These are phyloP conservation scores for Linum trigynum DNA, from an alignment of 345 rosid genomes.

Conservation along the genomic window DNA sequence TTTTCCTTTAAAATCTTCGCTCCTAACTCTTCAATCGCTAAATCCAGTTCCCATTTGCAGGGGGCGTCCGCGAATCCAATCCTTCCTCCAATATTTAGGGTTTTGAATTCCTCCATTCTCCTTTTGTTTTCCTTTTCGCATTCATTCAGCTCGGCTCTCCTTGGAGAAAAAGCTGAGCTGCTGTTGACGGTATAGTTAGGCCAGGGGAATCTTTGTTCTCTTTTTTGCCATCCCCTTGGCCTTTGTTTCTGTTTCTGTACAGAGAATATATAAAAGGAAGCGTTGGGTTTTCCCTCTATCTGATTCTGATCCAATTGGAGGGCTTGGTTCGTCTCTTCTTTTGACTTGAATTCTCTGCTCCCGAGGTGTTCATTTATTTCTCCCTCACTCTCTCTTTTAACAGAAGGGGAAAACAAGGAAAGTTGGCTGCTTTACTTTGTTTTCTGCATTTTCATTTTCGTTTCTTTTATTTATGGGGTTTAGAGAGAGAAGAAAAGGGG, in stretches of 20 bases:
- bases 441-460: not conserved
- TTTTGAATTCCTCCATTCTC: too few species aligned
- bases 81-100: constrained; percentile 2
- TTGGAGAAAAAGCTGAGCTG: not conserved
- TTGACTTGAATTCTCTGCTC: constrained; percentile 34
- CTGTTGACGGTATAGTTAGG: not conserved
- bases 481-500: not conserved
- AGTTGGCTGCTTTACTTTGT: constrained; percentile 4
- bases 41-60: too few species aligned
- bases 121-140: constrained; percentile 21
- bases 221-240: constrained; percentile 10
- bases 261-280: constrained; percentile 22
- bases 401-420: not conserved
- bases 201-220: constrained; percentile 19
- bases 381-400: not conserved
- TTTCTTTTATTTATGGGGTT: constrained; percentile 10
- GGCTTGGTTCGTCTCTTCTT: constrained; percentile 9
- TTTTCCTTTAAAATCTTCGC: not conserved
- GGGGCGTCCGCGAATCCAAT: not conserved
- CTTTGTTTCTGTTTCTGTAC: constrained; percentile 18
- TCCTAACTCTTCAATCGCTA: not conserved
- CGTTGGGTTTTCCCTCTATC: constrained; percentile 15
- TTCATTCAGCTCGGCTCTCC: not conserved
- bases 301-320: constrained; percentile 24
- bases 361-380: constrained; percentile 20